These are phyloP conservation scores for Chaetomiaceae sp. DNA, from an alignment of 2,329 filamentous ascomycete genomes.

Conservation along the genomic window DNA sequence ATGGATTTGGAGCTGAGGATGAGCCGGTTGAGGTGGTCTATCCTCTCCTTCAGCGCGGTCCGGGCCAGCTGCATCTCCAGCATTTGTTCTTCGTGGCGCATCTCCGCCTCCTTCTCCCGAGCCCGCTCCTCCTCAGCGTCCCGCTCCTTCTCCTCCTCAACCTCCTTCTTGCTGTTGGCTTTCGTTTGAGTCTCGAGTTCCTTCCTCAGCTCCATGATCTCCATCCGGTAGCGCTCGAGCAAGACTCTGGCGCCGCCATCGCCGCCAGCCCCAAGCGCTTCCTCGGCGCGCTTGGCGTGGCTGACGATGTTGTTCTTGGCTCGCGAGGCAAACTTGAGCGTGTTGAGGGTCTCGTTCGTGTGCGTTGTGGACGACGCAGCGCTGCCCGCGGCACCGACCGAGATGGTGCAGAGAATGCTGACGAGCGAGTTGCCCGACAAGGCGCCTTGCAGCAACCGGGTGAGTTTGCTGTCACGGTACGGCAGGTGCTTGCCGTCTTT, in stretches of 20 bases:
- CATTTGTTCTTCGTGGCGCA: slow-evolving; percentile 94
- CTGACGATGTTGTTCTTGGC: slow-evolving; percentile 98
- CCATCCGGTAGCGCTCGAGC: slow-evolving; percentile 87
- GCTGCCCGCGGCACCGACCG: slow-evolving; percentile 74
- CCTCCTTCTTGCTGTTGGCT: slow-evolving; percentile 56
- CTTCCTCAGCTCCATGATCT: slow-evolving; percentile 75
- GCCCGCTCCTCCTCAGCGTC: slow-evolving; percentile 68
- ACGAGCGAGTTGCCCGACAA: slow-evolving; percentile 91
- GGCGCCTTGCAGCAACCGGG: slow-evolving; percentile 83
- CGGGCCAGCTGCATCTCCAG: slow-evolving; percentile 96
- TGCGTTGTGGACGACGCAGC: slow-evolving; percentile 68
- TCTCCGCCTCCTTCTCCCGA: slow-evolving; percentile 73
- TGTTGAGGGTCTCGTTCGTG: slow-evolving; percentile 86
- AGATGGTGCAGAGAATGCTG: slow-evolving; percentile 95
- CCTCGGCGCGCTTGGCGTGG: slow-evolving; percentile 91
- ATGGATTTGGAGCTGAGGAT: slow-evolving; percentile 95
- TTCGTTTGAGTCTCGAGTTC: slow-evolving; percentile 83
- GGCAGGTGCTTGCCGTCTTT: slow-evolving; percentile 90
- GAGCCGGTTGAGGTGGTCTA: slow-evolving; percentile 91
- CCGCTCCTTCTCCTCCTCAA: slow-evolving; percentile 58
- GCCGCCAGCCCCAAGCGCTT: slow-evolving; percentile 73
- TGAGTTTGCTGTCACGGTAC: slow-evolving; percentile 96
- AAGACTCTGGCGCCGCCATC: slow-evolving; percentile 84
- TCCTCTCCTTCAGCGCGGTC: slow-evolving; percentile 93
- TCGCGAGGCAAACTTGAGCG: slow-evolving; percentile 90